A percentile compares a stretch with the other conserved stretches of the same genome.
Conservation (phyloP, 495 filamentous ascomycete species). For the Aspergillus cavernicola region DNA sequence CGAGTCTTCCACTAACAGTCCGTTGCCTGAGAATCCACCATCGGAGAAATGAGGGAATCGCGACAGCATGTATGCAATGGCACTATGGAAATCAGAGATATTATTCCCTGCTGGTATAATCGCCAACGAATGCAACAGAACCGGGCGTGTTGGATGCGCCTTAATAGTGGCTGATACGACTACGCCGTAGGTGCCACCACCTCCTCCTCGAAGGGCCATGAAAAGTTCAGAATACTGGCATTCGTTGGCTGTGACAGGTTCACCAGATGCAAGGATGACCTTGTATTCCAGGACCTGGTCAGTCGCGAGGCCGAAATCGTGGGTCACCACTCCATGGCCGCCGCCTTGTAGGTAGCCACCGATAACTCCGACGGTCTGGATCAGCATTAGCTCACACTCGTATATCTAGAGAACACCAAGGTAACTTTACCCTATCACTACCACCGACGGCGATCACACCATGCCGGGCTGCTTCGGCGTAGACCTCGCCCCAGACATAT, state of each 20-base stretch:
- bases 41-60: too few relatives aligned
- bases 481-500: slow-evolving; percentile 34
- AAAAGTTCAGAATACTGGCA: slow-evolving; percentile 55
- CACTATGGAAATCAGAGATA: too few relatives aligned
- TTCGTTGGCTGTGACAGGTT: slow-evolving; percentile 41
- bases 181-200: slow-evolving; percentile 46
- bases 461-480: slow-evolving; percentile 21
- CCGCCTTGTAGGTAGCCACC: slow-evolving; percentile 37
- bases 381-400: slow-evolving; percentile 14
- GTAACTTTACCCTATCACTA: slow-evolving; percentile 26
- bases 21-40: too few relatives aligned
- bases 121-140: slow-evolving; percentile 8
- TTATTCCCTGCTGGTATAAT: too few relatives aligned
- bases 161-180: slow-evolving; percentile 40
- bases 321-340: slow-evolving; percentile 28
- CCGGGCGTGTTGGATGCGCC: slow-evolving; percentile 26
- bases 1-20: too few relatives aligned
- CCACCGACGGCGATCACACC: slow-evolving; percentile 32
- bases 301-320: slow-evolving; percentile 29
- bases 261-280: slow-evolving; percentile 51
- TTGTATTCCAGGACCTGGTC: slow-evolving; percentile 35
- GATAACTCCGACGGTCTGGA: slow-evolving; percentile 30
- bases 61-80: too few relatives aligned
- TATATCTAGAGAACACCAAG: too few relatives aligned
- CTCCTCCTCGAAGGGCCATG: slow-evolving; percentile 45